Percentiles rank a stretch among this genome's conserved stretches.
Evolutionary conservation across 495 filamentous ascomycete species (phyloP).

Genomic region (Hypoxylon lienhwacheense): DNA sequence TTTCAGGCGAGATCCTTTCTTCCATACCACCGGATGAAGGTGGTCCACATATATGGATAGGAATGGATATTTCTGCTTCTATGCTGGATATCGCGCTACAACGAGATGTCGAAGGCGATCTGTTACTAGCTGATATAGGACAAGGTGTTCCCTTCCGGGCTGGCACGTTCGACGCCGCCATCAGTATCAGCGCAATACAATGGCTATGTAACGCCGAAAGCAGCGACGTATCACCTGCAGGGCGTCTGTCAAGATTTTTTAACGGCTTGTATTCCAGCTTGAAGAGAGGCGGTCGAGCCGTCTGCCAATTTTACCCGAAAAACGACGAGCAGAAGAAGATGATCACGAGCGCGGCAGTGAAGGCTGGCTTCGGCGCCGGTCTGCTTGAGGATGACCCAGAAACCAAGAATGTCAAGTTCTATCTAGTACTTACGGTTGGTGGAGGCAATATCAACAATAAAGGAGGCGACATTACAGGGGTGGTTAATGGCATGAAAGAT

Average conservation of each 20-base stretch:
- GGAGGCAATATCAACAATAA: constrained; percentile 66
- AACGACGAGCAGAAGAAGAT: constrained; percentile 88
- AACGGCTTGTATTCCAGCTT: constrained; percentile 86
- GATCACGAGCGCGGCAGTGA: constrained; percentile 86
- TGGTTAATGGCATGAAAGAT: constrained; percentile 82
- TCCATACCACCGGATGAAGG: constrained; percentile 64
- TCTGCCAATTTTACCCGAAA: constrained; percentile 97
- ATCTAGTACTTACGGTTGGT: constrained; percentile 91
- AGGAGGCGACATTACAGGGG: constrained; percentile 78
- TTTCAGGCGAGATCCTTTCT: constrained; percentile 91
- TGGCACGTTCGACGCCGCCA: constrained; percentile 91
- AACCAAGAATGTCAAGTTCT: constrained; percentile 92
- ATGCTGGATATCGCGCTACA: constrained; percentile 94
- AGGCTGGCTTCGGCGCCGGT: constrained; percentile 93
- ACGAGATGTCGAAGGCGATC: constrained; percentile 86
- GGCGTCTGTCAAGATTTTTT: constrained; percentile 82
- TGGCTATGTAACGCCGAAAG: constrained; percentile 97
- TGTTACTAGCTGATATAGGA: constrained; percentile 89
- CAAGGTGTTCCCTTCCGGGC: constrained; percentile 94
- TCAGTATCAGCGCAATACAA: constrained; percentile 91
- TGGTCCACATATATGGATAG: constrained; percentile 89
- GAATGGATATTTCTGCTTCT: constrained; percentile 89
- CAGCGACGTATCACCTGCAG: constrained; percentile 74
- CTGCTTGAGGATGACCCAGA: constrained; percentile 92
- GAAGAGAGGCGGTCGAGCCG: constrained; percentile 82